These are phyloP conservation scores for Rhodocollybia butyracea DNA, from an alignment of 768 basidiomycete species.

Conservation along the genomic window DNA sequence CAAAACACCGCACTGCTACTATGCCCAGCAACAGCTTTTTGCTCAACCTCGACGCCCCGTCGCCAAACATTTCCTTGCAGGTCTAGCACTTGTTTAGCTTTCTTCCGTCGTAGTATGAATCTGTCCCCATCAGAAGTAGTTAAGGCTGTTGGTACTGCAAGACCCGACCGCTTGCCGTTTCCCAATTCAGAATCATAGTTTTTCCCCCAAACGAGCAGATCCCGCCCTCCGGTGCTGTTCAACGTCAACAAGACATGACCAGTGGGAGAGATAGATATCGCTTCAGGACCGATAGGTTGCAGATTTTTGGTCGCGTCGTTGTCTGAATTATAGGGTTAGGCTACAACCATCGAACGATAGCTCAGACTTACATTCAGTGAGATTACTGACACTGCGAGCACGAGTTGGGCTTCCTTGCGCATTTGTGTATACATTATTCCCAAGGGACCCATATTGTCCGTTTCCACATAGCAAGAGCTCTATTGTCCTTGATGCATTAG, in stretches of 20 bases:
- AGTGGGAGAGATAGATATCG: conserved; percentile 65
- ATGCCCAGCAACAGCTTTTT: conserved; percentile 59
- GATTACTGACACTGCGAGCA: conserved; percentile 77
- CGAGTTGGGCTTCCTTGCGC: conserved; percentile 68
- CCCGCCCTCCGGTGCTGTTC: conserved; percentile 63
- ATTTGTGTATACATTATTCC: conserved; percentile 64
- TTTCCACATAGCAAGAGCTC: conserved; percentile 76
- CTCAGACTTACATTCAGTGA: conserved; percentile 72
- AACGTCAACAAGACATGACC: conserved; percentile 77
- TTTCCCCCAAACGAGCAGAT: conserved; percentile 70
- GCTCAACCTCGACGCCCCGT: conserved; percentile 59
- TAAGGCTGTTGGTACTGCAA: conserved; percentile 51
- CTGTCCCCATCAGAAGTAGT: conserved; percentile 50
- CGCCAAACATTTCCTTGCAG: conserved; percentile 59
- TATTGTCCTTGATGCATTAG: conserved; percentile 20
- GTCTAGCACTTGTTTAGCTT: conserved; percentile 53
- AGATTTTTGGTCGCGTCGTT: conserved; percentile 59
- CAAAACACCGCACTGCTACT: conserved; percentile 69
- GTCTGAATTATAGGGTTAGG: conserved; percentile 37
- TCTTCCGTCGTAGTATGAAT: conserved; percentile 53
- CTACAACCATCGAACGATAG: background rate
- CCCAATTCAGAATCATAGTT: conserved; percentile 76
- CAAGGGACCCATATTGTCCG: conserved; percentile 80
- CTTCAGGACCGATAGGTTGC: conserved; percentile 59
- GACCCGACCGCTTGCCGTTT: conserved; percentile 63